Conservation (phyloP, 768 basidiomycete genomes). For the Pleurotus salmoneostramineus region DNA sequence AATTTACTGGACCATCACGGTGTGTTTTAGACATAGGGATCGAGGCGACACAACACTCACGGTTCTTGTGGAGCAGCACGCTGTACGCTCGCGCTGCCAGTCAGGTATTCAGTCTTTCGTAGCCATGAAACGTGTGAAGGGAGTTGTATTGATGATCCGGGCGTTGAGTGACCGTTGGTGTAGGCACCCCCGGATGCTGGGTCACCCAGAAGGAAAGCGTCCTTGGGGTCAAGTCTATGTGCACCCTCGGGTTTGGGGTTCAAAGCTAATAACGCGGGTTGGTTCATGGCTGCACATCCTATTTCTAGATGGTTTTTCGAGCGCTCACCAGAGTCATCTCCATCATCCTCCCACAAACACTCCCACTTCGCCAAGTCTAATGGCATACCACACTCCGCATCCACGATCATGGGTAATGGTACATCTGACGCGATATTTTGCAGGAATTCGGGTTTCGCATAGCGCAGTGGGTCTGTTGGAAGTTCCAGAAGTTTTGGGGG, state of each 20-base stretch:
- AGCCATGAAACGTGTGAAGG: constrained; percentile 82
- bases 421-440: constrained; percentile 76
- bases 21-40: neutral
- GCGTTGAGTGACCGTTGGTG: constrained; percentile 31
- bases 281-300: neutral
- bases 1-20: constrained; percentile 32
- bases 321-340: constrained; percentile 57
- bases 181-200: constrained; percentile 46
- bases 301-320: neutral
- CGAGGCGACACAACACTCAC: constrained; percentile 33
- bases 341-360: constrained; percentile 80
- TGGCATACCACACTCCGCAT: constrained; percentile 96
- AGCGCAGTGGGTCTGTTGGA: constrained; percentile 85
- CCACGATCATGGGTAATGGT: constrained; percentile 92
- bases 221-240: constrained; percentile 67
- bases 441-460: constrained; percentile 83
- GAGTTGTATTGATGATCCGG: constrained; percentile 35
- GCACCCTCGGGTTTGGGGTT: constrained; percentile 64
- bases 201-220: constrained; percentile 74
- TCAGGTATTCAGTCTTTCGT: constrained; percentile 88
- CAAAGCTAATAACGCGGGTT: constrained; percentile 26
- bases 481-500: constrained; percentile 94
- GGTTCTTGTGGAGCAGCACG: constrained; percentile 42
- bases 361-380: constrained; percentile 83
- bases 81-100: constrained; percentile 45